phyloP scores from a whole-genome alignment of 139 green algal species.

The Dunaliella primolecta region DNA sequence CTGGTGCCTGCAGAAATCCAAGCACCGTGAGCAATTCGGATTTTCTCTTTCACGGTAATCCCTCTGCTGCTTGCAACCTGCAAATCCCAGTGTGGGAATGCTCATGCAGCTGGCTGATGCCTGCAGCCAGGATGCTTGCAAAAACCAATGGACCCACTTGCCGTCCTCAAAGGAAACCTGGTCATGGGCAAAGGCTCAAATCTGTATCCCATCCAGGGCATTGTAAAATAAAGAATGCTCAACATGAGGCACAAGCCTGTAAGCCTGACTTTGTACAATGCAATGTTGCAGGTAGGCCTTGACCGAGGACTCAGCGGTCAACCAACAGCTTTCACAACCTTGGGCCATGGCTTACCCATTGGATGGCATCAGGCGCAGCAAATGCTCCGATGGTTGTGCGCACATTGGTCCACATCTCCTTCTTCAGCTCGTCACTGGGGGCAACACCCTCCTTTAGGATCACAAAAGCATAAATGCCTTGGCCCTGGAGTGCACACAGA shows the following conservation, averaged over 20 bases:
- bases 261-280: neutral
- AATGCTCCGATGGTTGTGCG: conserved; percentile 75
- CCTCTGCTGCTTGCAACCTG: too few species aligned
- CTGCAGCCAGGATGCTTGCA: neutral
- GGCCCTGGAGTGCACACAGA: conserved; percentile 53
- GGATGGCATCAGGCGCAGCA: conserved; percentile 92
- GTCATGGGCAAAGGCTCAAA: too few species aligned
- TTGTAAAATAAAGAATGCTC: too few species aligned
- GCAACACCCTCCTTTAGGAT: conserved; percentile 71
- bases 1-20: conserved; percentile 40
- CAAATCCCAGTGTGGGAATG: neutral
- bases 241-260: too few species aligned
- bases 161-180: neutral
- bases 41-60: neutral
- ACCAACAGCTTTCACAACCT: neutral
- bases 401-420: conserved; percentile 43
- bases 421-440: conserved; percentile 12
- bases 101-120: neutral
- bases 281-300: neutral
- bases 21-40: neutral
- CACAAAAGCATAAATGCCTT: conserved; percentile 95
- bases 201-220: too few species aligned
- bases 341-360: conserved; percentile 57
- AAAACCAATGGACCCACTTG: neutral
- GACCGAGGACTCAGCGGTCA: neutral